Evolutionary conservation across 169 alveolate genomes (phyloP), one percentile per base, ranked within the genome.

Genomic region (Plasmodium falciparum): DNA sequence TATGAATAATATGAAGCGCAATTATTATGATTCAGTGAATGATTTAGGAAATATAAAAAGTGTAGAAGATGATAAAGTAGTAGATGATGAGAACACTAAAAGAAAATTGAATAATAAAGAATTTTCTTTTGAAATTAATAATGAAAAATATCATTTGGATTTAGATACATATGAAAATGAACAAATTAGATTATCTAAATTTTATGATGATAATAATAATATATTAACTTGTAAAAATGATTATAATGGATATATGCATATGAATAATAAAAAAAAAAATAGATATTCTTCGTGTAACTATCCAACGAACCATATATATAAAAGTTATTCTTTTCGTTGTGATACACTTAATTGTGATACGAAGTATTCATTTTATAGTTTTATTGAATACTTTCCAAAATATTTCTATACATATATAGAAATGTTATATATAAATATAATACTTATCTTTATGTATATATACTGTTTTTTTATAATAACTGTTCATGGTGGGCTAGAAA

Each of bases 401-500:
- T 78, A 78, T 39, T 78, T 78, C 67, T 78, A 78, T 59, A 50
- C 49, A 45, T 59, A 59, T 26, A 39, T 78, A 2, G 76, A 78
- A 50, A 78, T 52, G 45, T n/a, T 78, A 52, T 78, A 66, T 71
- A 78, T 78, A 45, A 78, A 78, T 54, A 22, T 78, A 43, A 66
- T 78, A 66, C 67, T 78, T 52, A 78, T 78, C 67, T 78, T 66
- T 67, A 78, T 78, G 29, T 78, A 78, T 13, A 1, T 65, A 9
- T 67, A 78, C 67, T 78, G 89, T 47, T 59, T 78, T 49, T 65
- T 78, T 8, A 66, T 66, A 22, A 78, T 78, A 13, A 78, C 89
- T 13, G 78, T 78, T 15, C 89, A 78, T 66, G 89, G 89, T 13
- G 89, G 89, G 29, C 45, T 78, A 70, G 67, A 78, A 50, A 78